Evolutionary conservation across 2,329 filamentous ascomycete genomes (phyloP).

Genomic region (Fusarium brevicatenulatum): DNA sequence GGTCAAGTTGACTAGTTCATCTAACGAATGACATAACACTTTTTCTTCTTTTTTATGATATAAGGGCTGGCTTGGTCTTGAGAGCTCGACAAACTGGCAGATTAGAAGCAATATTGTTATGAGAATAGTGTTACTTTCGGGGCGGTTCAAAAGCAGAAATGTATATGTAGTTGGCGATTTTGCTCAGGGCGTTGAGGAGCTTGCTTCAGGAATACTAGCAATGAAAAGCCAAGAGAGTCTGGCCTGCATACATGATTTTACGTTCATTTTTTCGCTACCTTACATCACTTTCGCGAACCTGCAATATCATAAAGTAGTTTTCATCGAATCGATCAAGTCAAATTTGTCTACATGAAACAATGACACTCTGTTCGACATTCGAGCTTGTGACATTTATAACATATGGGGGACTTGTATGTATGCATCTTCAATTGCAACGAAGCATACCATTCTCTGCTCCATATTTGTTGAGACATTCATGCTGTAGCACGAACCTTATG

Average conservation of each 20-base stretch:
- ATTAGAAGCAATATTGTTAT: slow-evolving; percentile 14
- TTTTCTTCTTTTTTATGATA: slow-evolving; percentile 22
- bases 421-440: not conserved
- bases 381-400: not conserved
- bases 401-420: not conserved
- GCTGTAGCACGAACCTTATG: slow-evolving; percentile 27
- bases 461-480: not conserved
- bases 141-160: not conserved
- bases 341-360: not conserved
- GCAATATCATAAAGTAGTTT: not conserved
- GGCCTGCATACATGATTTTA: not conserved
- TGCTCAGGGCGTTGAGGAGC: slow-evolving; percentile 22
- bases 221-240: slow-evolving; percentile 19
- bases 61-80: slow-evolving; percentile 7
- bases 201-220: slow-evolving; percentile 18
- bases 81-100: slow-evolving; percentile 2
- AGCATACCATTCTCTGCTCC: not conserved
- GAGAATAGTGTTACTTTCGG: not conserved
- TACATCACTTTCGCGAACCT: not conserved
- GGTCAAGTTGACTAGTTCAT: slow-evolving; percentile 7
- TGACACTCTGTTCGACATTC: not conserved
- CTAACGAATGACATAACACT: slow-evolving; percentile 22
- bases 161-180: slow-evolving; percentile 1
- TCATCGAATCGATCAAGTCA: not conserved
- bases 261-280: not conserved